Conservation (phyloP, 208 protist species). For the Acanthamoeba triangularis region DNA sequence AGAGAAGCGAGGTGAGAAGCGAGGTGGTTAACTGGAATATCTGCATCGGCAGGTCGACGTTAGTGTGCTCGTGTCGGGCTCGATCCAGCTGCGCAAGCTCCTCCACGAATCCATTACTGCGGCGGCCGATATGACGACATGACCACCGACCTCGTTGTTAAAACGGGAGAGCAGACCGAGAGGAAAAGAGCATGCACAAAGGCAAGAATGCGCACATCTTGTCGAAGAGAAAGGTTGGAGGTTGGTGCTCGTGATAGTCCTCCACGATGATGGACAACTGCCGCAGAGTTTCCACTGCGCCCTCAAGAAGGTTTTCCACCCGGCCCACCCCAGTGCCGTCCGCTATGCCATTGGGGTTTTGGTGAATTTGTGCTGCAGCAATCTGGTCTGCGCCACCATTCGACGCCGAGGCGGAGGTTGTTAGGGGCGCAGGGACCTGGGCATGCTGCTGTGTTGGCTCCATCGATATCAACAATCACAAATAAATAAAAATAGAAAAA, state of each 20-base stretch:
- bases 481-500: not conserved
- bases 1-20: not conserved
- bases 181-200: not conserved
- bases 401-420: not conserved
- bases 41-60: constrained; percentile 55
- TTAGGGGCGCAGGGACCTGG: not conserved
- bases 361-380: not conserved
- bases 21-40: constrained; percentile 24
- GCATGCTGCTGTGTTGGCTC: not conserved
- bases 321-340: not conserved
- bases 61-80: constrained; percentile 25
- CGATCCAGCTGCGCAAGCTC: constrained; percentile 29
- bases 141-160: not conserved
- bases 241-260: constrained; percentile 59
- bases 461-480: not conserved
- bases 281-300: constrained; percentile 27
- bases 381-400: not conserved
- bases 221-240: constrained; percentile 39
- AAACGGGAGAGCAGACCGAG: not conserved
- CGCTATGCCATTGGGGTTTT: not conserved
- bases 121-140: not conserved
- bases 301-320: constrained; percentile 14
- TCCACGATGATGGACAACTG: constrained; percentile 58
- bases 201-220: not conserved
- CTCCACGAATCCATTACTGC: not conserved